Percentiles rank a stretch among this genome's conserved stretches.
phyloP scores from a whole-genome alignment of 1,284 basidiomycete species.

The Pholiota adiposa region DNA sequence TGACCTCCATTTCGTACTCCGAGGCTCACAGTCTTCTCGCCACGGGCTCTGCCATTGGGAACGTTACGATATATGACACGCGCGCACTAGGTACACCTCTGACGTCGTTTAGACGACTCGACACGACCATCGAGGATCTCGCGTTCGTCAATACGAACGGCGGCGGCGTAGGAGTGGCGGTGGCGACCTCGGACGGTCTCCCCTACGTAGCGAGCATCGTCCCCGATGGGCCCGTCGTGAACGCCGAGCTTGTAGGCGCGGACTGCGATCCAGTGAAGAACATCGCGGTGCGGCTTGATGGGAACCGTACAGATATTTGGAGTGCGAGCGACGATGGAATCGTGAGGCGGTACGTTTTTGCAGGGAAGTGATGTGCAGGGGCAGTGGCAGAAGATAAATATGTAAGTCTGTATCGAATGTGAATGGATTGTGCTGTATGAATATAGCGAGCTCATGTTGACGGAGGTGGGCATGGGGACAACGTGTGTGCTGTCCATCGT shows the following conservation, averaged over 20 bases:
- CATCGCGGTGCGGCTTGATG: conserved; percentile 32
- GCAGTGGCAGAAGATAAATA: background rate
- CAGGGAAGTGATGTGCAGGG: background rate
- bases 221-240: conserved; percentile 40
- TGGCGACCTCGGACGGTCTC: conserved; percentile 61
- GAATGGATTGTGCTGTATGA: background rate
- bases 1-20: conserved; percentile 59
- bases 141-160: conserved; percentile 34
- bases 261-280: conserved; percentile 55
- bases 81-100: conserved; percentile 44
- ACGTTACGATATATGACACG: conserved; percentile 62
- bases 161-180: conserved; percentile 43
- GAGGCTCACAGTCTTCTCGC: conserved; percentile 50
- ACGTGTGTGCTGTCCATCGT: background rate
- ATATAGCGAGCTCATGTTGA: background rate
- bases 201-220: conserved; percentile 52
- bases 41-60: conserved; percentile 65
- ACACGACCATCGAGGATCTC: conserved; percentile 60
- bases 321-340: conserved; percentile 64
- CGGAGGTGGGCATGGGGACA: background rate
- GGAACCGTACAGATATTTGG: conserved; percentile 49
- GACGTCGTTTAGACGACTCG: conserved; percentile 55
- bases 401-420: background rate
- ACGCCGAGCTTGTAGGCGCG: conserved; percentile 50
- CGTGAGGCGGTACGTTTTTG: conserved; percentile 47